Conservation (phyloP, 1,139 yeast genomes). For the Cylindricascospora bacillispora region DNA sequence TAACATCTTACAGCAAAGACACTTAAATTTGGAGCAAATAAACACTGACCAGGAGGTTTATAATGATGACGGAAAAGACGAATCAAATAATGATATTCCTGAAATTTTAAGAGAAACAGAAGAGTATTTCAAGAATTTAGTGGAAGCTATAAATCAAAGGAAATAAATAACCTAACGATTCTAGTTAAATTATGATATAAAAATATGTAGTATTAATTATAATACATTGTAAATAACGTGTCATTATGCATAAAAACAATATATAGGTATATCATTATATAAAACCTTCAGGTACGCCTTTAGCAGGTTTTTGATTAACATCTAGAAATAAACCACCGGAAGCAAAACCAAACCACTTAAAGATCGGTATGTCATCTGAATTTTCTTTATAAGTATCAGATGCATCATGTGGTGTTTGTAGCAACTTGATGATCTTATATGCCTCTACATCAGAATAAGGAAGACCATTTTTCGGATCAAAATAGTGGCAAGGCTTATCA, state of each 20-base stretch:
- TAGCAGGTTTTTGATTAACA: conserved; percentile 50
- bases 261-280: background rate
- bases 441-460: conserved; percentile 80
- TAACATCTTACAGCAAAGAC: conserved; percentile 18
- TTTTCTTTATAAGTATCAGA: conserved; percentile 4
- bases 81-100: conserved; percentile 7
- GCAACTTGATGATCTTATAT: conserved; percentile 52
- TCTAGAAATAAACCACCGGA: conserved; percentile 57
- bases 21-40: conserved; percentile 1
- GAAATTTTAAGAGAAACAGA: conserved; percentile 21
- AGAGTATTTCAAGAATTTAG: conserved; percentile 17
- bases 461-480: conserved; percentile 77
- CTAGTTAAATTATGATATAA: background rate
- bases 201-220: background rate
- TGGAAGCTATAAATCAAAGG: conserved; percentile 19
- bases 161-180: conserved; percentile 1
- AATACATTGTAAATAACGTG: background rate
- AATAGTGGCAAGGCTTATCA: conserved; percentile 69
- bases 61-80: too few species aligned
- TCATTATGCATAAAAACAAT: background rate
- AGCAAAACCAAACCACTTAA: conserved; percentile 57
- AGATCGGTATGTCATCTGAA: conserved; percentile 18
- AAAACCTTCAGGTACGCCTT: conserved; percentile 85
- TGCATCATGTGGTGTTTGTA: conserved; percentile 41
- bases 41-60: conserved; percentile 1